A percentile compares a stretch with the other conserved stretches of the same genome.
phyloP scores from a whole-genome alignment of 345 rosid genomes.

The Citrus inodora region DNA sequence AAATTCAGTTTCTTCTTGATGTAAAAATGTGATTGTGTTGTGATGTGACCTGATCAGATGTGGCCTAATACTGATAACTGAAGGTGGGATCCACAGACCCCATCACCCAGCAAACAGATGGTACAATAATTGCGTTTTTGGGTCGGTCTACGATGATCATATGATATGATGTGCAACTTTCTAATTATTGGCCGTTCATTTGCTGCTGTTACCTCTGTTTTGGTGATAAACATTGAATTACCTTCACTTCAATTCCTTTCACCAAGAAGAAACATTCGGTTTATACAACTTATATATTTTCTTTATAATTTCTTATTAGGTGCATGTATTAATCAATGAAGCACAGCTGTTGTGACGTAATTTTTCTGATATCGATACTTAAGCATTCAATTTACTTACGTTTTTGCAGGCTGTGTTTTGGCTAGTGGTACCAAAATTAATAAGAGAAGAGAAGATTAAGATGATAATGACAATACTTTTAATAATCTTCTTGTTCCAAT shows the following conservation, averaged over 20 bases:
- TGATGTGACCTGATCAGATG: neutral
- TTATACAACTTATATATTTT: too few species aligned
- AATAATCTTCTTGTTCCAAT: constrained; percentile 51
- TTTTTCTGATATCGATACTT: neutral
- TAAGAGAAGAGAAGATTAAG: constrained; percentile 60
- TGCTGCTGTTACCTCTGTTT: too few species aligned
- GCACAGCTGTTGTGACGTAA: neutral
- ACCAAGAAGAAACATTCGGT: too few species aligned
- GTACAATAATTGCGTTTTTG: neutral
- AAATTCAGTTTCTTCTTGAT: neutral
- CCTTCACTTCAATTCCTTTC: neutral
- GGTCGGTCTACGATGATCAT: neutral
- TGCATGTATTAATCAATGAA: too few species aligned
- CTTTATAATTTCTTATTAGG: too few species aligned
- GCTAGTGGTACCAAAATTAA: constrained; percentile 62
- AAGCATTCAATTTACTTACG: neutral
- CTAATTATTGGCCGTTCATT: neutral
- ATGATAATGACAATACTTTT: constrained; percentile 65
- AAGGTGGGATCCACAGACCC: neutral
- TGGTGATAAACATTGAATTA: neutral
- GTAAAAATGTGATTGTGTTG: neutral
- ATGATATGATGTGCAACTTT: neutral
- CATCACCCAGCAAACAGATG: neutral
- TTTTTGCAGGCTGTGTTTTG: constrained; percentile 72
- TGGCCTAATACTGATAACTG: neutral